phyloP scores from a whole-genome alignment of 192 early-diverging fungal genomes.

The Umbelopsis vinacea region DNA sequence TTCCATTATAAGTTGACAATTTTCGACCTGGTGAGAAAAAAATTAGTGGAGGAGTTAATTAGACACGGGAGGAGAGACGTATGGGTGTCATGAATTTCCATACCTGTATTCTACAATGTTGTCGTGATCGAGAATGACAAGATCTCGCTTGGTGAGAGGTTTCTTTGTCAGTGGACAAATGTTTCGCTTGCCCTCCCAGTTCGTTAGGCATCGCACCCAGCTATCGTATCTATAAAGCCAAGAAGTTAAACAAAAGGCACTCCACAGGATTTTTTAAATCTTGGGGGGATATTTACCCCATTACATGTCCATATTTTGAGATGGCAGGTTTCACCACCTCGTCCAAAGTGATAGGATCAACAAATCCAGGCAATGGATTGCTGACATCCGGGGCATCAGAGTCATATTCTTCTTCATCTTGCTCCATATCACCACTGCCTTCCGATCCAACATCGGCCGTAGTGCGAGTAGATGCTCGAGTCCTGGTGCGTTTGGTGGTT shows the following conservation, averaged over 20 bases:
- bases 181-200: conserved; percentile 80
- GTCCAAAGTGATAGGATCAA: conserved; percentile 94
- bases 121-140: conserved; percentile 64
- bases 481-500: conserved; percentile 63
- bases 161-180: conserved; percentile 96
- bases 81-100: background rate
- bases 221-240: conserved; percentile 56
- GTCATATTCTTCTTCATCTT: conserved; percentile 45
- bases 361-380: conserved; percentile 90
- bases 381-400: conserved; percentile 53
- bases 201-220: conserved; percentile 86
- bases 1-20: conserved; percentile 63
- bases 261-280: too few species aligned
- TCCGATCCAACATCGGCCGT: conserved; percentile 33
- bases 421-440: conserved; percentile 2
- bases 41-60: background rate
- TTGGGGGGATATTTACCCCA: conserved; percentile 59
- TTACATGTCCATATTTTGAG: conserved; percentile 91
- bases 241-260: background rate
- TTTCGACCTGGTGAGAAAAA: conserved; percentile 39
- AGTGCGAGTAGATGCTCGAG: conserved; percentile 31
- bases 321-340: conserved; percentile 91
- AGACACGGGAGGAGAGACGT: background rate
- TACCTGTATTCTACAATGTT: conserved; percentile 81
- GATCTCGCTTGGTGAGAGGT: conserved; percentile 87